phyloP scores from a whole-genome alignment of 108 stramenopile genomes.

The Pseudonitzschia delicatissima region DNA sequence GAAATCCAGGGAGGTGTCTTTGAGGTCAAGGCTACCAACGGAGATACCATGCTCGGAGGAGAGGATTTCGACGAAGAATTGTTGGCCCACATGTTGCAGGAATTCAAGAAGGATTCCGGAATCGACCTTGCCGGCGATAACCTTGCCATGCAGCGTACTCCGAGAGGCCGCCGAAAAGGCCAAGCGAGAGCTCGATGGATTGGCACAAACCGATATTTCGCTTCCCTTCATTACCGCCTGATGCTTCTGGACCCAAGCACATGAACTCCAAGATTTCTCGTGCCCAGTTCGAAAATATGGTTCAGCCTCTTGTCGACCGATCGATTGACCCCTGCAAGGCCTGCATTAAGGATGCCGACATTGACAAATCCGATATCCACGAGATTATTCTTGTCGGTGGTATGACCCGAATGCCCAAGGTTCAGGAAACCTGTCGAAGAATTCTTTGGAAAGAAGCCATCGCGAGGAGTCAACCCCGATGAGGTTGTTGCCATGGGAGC shows the following conservation, averaged over 20 bases:
- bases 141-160: slow-evolving; percentile 97
- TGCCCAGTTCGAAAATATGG: slow-evolving; percentile 96
- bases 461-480: slow-evolving; percentile 98
- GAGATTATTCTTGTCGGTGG: slow-evolving; percentile 99
- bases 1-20: slow-evolving; percentile 99
- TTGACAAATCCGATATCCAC: slow-evolving; percentile 88
- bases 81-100: slow-evolving; percentile 82
- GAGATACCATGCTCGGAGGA: slow-evolving; percentile 99
- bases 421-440: slow-evolving; percentile 95
- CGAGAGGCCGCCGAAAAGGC: slow-evolving; percentile 99
- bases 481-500: slow-evolving; percentile 99
- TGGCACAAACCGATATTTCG: slow-evolving; percentile 97
- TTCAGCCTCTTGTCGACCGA: slow-evolving; percentile 86
- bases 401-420: slow-evolving; percentile 99
- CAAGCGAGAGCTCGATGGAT: slow-evolving; percentile 99
- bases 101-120: slow-evolving; percentile 97
- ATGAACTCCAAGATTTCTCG: slow-evolving; percentile 92
- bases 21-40: slow-evolving; percentile 99
- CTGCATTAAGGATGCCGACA: slow-evolving; percentile 94
- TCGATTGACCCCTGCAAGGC: slow-evolving; percentile 97
- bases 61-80: slow-evolving; percentile 99
- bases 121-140: slow-evolving; percentile 87
- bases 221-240: slow-evolving; percentile 99
- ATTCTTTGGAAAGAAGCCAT: slow-evolving; percentile 91
- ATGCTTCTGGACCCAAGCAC: slow-evolving; percentile 98